phyloP scores from a whole-genome alignment of 805 yeast genomes.

The Saccharomyces kudriavzevii region DNA sequence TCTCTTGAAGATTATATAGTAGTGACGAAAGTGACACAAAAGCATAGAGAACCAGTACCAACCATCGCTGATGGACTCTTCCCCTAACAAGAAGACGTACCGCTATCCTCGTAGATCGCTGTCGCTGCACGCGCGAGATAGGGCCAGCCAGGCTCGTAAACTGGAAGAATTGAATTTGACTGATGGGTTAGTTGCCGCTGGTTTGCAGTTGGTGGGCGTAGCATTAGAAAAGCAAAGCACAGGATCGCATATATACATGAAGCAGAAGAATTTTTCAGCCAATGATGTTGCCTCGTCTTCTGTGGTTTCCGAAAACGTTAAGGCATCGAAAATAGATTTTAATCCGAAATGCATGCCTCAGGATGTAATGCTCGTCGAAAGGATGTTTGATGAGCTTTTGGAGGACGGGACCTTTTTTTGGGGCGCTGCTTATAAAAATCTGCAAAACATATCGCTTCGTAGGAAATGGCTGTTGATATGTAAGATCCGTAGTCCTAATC shows the following conservation, averaged over 20 bases:
- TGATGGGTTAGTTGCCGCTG: not conserved
- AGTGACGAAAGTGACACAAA: not conserved
- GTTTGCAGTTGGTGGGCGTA: not conserved
- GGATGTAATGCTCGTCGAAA: constrained; percentile 14
- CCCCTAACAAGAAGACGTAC: constrained; percentile 1
- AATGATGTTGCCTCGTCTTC: constrained; percentile 3
- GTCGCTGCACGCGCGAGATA: constrained; percentile 1
- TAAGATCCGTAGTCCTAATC: constrained; percentile 10
- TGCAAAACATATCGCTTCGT: constrained; percentile 15
- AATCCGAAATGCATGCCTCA: constrained; percentile 14
- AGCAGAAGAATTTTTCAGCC: constrained; percentile 11
- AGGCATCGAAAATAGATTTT: not conserved
- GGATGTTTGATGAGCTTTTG: constrained; percentile 15
- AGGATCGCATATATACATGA: constrained; percentile 1
- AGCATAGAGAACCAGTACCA: not conserved
- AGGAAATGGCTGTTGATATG: constrained; percentile 29
- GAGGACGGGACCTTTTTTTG: constrained; percentile 23
- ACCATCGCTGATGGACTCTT: not conserved
- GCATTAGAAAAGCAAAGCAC: not conserved
- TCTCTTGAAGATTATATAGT: not conserved
- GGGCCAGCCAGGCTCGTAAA: not conserved
- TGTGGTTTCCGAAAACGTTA: not conserved
- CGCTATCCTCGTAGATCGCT: constrained; percentile 2
- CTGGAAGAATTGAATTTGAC: not conserved
- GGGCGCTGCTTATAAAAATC: constrained; percentile 18